These are phyloP conservation scores for Phialophora chinensis DNA, from an alignment of 2,329 filamentous ascomycete genomes.

Conservation along the genomic window DNA sequence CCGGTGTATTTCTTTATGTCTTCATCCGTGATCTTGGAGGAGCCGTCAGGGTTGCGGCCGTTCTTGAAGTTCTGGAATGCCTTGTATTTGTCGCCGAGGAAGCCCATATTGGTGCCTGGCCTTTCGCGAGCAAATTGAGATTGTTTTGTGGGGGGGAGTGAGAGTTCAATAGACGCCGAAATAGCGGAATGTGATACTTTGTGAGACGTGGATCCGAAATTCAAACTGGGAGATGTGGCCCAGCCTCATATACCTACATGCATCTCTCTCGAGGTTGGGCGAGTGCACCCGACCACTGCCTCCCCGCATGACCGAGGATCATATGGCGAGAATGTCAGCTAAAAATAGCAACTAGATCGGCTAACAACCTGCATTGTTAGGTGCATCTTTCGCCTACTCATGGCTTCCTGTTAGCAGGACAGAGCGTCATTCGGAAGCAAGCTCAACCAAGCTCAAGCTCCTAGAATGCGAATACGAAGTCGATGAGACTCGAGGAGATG, in stretches of 20 bases:
- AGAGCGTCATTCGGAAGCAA: background rate
- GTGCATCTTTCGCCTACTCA: background rate
- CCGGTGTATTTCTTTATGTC: slow-evolving; percentile 31
- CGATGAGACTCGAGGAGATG: background rate
- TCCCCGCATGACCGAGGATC: background rate
- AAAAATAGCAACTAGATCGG: background rate
- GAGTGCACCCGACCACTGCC: background rate
- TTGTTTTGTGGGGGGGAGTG: background rate
- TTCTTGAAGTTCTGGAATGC: slow-evolving; percentile 25
- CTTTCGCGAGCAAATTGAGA: background rate
- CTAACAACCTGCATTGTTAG: background rate
- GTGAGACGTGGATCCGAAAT: background rate
- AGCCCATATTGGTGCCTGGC: slow-evolving; percentile 15
- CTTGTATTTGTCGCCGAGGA: slow-evolving; percentile 29
- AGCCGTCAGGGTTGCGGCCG: slow-evolving; percentile 24
- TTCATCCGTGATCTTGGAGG: slow-evolving; percentile 25
- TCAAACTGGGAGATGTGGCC: background rate
- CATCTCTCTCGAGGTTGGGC: background rate
- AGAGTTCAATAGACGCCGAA: background rate
- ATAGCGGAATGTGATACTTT: background rate
- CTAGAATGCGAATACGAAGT: background rate
- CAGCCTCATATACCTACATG: background rate
- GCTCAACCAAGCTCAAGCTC: background rate
- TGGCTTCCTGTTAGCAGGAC: background rate
- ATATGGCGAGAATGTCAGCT: background rate